Evolutionary conservation across 345 rosid species (phyloP), one percentile per base, ranked within the genome.

Genomic region (Balakata baccata): DNA sequence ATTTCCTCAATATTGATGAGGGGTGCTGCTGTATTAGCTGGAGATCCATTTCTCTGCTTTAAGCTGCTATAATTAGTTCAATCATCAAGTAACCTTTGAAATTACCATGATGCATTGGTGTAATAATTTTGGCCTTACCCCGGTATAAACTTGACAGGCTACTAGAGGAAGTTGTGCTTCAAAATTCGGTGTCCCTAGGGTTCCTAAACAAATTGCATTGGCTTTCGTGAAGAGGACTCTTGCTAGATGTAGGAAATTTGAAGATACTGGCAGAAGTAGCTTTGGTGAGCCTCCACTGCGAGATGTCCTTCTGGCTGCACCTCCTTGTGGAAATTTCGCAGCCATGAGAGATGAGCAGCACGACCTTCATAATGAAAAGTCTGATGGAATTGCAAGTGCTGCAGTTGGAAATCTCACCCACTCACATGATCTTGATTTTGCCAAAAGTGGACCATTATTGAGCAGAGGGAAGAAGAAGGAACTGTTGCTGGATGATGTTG

Each of bases 381-480:
- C 41, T 74, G 77, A 58, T 39, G 46, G 81, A 79, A 60, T 62
- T 25, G 50, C 77, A 66, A 61, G 73, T 74, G 81, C 78, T 43
- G 37, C 61, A 39, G 50, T 50, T 66, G 78, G 66, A 65, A 47
- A 64, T 61, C 75, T 39, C 53, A 51, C 49, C 12, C 63, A 58
- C 11, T 9, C 69, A 51, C 47, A 22, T 25, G 81, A 79, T 70
- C 80, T 53, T 65, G 86, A 79, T 66, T 74, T 87, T 51, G 84
- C 67, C 38, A 82, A 77, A 77, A 79, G 82, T 52, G 84, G 86
- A 49, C 81, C 85, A 11, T 45, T 81, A 73, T 68, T 77, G 61
- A 84, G 69, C 80, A 77, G 80, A 77, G 87, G 87, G 70, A 84
- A 84, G 83, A 88, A 86, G 81, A 88, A 80, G 79, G 88, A 86